Evolutionary conservation across 2,329 filamentous ascomycete genomes (phyloP).

Genomic region (Sporothrix schenckii): DNA sequence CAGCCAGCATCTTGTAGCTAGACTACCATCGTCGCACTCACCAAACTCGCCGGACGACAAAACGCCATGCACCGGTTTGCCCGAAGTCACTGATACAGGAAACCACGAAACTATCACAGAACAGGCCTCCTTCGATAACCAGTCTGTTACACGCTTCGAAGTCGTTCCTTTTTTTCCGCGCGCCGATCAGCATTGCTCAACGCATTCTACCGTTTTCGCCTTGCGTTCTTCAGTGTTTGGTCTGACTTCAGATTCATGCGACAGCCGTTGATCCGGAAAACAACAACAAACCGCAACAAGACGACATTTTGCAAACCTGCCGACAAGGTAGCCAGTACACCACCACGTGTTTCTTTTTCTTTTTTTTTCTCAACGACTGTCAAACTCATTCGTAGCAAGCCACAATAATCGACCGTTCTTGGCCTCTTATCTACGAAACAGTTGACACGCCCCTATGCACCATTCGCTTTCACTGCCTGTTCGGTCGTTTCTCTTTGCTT

Average conservation of each 20-base stretch:
- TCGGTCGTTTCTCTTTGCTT: not conserved
- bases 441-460: conserved; percentile 25
- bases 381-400: conserved; percentile 24
- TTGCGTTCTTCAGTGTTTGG: conserved; percentile 36
- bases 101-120: not conserved
- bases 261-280: conserved; percentile 3
- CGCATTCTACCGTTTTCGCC: conserved; percentile 34
- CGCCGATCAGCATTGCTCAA: conserved; percentile 33
- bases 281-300: conserved; percentile 1
- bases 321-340: not conserved
- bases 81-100: not conserved
- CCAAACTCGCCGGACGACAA: not conserved
- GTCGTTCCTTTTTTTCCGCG: not conserved
- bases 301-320: not conserved
- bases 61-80: conserved; percentile 2
- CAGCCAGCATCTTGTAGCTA: not conserved
- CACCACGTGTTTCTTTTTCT: not conserved
- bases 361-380: not conserved
- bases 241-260: conserved; percentile 42
- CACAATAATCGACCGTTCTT: not conserved
- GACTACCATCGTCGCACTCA: not conserved
- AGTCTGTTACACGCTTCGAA: conserved; percentile 7
- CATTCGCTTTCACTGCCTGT: conserved; percentile 7
- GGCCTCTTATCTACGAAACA: not conserved
- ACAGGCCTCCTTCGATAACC: not conserved